Conservation (phyloP, 2,329 filamentous ascomycete genomes). For the Myotisia sp. region DNA sequence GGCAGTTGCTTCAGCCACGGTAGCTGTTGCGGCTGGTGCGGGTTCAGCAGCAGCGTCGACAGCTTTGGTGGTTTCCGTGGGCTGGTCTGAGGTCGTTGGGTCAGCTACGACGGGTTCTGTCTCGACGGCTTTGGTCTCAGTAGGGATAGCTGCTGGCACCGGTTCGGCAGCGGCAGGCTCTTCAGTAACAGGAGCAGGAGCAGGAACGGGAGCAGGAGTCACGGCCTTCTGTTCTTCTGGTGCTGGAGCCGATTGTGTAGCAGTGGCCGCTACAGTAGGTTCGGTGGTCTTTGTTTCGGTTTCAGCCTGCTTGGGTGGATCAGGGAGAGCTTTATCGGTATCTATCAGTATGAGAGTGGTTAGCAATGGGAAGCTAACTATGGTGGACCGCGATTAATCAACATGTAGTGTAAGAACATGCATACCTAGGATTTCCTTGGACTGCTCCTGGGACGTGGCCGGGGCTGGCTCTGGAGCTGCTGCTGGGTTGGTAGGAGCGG, state of each 20-base stretch:
- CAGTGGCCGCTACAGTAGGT: conserved; percentile 3
- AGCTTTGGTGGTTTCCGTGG: background rate
- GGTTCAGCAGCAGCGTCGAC: conserved; percentile 7
- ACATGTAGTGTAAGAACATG: too few species aligned
- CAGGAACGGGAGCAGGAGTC: conserved; percentile 3
- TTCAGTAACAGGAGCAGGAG: conserved; percentile 2
- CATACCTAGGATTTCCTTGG: background rate
- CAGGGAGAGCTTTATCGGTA: conserved; percentile 1
- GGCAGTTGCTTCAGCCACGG: too few species aligned
- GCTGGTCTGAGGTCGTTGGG: conserved; percentile 2
- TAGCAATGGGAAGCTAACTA: background rate
- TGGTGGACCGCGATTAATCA: too few species aligned
- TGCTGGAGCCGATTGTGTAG: conserved; percentile 6
- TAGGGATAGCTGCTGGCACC: background rate
- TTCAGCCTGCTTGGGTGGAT: conserved; percentile 10
- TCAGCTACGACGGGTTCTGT: background rate
- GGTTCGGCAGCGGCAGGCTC: conserved; percentile 5
- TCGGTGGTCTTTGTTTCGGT: background rate
- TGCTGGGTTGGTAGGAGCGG: conserved; percentile 17
- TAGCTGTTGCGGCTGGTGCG: conserved; percentile 1
- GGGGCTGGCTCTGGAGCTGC: background rate
- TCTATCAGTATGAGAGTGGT: background rate
- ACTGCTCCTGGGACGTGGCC: background rate
- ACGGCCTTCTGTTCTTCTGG: conserved; percentile 7
- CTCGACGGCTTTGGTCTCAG: conserved; percentile 1